Conservation (phyloP, 2,329 filamentous ascomycete species). For the Alternaria rosae region DNA sequence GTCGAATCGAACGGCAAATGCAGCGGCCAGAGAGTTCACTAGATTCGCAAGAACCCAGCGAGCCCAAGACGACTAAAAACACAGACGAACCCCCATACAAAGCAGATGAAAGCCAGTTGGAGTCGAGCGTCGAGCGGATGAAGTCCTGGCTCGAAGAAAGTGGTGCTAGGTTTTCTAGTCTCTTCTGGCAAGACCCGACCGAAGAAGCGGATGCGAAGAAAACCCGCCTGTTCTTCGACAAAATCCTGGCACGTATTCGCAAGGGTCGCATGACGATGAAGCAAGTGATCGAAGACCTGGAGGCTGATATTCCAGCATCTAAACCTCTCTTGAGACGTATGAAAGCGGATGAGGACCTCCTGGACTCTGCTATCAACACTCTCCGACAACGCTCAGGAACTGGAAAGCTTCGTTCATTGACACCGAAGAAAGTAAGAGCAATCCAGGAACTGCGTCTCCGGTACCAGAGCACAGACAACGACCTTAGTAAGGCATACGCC, state of each 20-base stretch:
- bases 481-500: conserved; percentile 26
- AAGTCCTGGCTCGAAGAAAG: conserved; percentile 39
- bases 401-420: conserved; percentile 7
- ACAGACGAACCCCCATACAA: neutral
- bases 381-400: conserved; percentile 16
- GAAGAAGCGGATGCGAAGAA: conserved; percentile 32
- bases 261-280: conserved; percentile 33
- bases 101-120: conserved; percentile 11
- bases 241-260: conserved; percentile 23
- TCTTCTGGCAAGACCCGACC: conserved; percentile 45
- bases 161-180: conserved; percentile 31
- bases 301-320: conserved; percentile 35
- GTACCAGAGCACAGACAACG: conserved; percentile 28
- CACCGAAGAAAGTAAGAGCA: conserved; percentile 16
- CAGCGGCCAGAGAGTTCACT: conserved; percentile 9
- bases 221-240: conserved; percentile 30
- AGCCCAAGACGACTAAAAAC: neutral
- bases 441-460: conserved; percentile 20
- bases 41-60: neutral
- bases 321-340: conserved; percentile 35
- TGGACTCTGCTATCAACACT: conserved; percentile 20
- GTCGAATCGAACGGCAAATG: conserved; percentile 34
- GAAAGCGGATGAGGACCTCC: conserved; percentile 34
- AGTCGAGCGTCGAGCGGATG: conserved; percentile 41
- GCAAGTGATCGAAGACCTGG: conserved; percentile 36